phyloP scores from a whole-genome alignment of 192 early-diverging fungal genomes.

The Phycomyces nitens region DNA sequence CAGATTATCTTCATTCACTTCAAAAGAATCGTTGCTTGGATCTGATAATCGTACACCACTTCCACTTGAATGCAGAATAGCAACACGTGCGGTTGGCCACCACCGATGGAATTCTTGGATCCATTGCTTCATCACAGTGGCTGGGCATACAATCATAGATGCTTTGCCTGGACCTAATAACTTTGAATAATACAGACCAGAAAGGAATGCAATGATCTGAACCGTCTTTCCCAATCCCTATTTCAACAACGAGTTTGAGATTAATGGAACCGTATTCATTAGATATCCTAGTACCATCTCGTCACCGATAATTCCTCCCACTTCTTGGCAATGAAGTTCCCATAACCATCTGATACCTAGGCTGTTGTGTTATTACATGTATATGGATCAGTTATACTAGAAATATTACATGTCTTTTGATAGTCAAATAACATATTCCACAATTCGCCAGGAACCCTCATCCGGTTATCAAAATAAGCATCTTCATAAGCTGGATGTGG shows the following conservation, averaged over 20 bases:
- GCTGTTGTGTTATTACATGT: not conserved
- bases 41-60: conserved; percentile 56
- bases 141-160: conserved; percentile 67
- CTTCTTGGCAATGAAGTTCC: conserved; percentile 81
- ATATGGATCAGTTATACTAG: not conserved
- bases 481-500: conserved; percentile 52
- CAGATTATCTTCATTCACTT: conserved; percentile 15
- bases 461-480: conserved; percentile 43
- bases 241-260: conserved; percentile 18
- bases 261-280: not conserved
- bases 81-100: conserved; percentile 86
- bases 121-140: conserved; percentile 80
- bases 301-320: conserved; percentile 91
- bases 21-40: conserved; percentile 27
- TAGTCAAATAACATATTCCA: conserved; percentile 82
- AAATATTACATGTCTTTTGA: conserved; percentile 62
- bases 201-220: conserved; percentile 83
- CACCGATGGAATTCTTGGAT: conserved; percentile 78
- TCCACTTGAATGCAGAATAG: conserved; percentile 85
- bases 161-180: conserved; percentile 50
- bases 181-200: conserved; percentile 70
- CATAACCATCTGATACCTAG: conserved; percentile 79
- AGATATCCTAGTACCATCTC: conserved; percentile 65
- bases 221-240: conserved; percentile 92
- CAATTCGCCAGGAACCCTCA: conserved; percentile 79